phyloP scores from a whole-genome alignment of 225 moss, liverwort and hornwort genomes.

The Pseudoscleropodium purum region DNA sequence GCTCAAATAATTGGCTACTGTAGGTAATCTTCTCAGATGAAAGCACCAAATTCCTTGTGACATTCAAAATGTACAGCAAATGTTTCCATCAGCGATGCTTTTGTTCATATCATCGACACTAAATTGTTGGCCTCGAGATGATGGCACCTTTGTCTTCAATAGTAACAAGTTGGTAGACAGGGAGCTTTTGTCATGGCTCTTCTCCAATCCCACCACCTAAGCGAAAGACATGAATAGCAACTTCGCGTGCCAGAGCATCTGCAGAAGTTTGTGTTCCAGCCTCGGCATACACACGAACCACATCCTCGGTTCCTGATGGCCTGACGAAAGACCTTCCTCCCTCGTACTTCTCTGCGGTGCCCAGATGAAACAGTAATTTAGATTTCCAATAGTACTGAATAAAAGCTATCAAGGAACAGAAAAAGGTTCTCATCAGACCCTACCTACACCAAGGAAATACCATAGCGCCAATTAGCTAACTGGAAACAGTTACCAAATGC shows the following conservation, averaged over 20 bases:
- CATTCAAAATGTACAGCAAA: not conserved
- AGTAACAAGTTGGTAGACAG: not conserved
- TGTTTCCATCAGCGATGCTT: not conserved
- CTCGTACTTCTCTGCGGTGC: conserved; percentile 47
- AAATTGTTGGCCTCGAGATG: not conserved
- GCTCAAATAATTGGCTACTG: not conserved
- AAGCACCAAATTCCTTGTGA: not conserved
- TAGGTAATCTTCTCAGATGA: not conserved
- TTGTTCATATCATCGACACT: not conserved
- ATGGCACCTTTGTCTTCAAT: not conserved
- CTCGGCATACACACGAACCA: conserved; percentile 91
- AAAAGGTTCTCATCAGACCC: not conserved
- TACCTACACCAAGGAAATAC: not conserved
- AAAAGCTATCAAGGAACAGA: not conserved
- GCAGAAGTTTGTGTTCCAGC: conserved; percentile 61
- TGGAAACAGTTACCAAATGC: not conserved
- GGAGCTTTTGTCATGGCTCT: conserved; percentile 9
- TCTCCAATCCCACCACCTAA: conserved; percentile 67
- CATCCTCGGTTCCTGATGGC: conserved; percentile 94
- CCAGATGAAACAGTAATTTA: not conserved
- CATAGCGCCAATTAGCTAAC: not conserved
- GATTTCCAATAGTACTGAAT: not conserved
- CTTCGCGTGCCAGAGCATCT: conserved; percentile 62
- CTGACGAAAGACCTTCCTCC: conserved; percentile 76
- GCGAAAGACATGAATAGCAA: conserved; percentile 54